Percentiles rank a stretch among this genome's conserved stretches.
phyloP scores from a whole-genome alignment of 495 filamentous ascomycete species.

The Aspergillus baeticus region DNA sequence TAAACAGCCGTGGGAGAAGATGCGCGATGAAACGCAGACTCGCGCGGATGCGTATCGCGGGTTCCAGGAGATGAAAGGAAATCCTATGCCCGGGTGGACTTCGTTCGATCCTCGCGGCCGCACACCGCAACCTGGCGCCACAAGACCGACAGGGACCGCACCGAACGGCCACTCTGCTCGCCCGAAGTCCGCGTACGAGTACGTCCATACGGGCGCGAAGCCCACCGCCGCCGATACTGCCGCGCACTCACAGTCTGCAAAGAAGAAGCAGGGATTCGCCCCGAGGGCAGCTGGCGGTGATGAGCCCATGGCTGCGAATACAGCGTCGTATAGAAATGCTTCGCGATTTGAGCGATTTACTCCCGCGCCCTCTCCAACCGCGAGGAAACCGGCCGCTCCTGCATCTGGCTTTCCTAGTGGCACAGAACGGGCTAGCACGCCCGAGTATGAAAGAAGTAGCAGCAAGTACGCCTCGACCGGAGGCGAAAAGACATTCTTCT shows the following conservation, averaged over 20 bases:
- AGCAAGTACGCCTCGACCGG: conserved; percentile 67
- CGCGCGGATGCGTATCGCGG: conserved; percentile 60
- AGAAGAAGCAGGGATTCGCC: conserved; percentile 53
- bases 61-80: conserved; percentile 68
- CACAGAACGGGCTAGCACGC: conserved; percentile 22
- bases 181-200: conserved; percentile 47
- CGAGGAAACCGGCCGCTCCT: conserved; percentile 38
- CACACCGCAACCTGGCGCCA: conserved; percentile 22
- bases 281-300: conserved; percentile 54
- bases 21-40: conserved; percentile 53
- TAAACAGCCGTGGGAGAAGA: conserved; percentile 36
- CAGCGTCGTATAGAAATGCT: conserved; percentile 48
- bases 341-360: conserved; percentile 39
- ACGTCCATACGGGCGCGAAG: conserved; percentile 35
- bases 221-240: conserved; percentile 26
- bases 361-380: conserved; percentile 39
- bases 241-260: conserved; percentile 40
- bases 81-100: conserved; percentile 32
- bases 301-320: conserved; percentile 54
- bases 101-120: conserved; percentile 41
- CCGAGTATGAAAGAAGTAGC: conserved; percentile 53
- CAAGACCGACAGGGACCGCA: conserved; percentile 32
- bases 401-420: conserved; percentile 18
- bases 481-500: conserved; percentile 67
- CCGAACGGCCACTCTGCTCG: conserved; percentile 30